Evolutionary conservation across 2,329 filamentous ascomycete genomes (phyloP).

Genomic region (Leptosphaerulina australis): DNA sequence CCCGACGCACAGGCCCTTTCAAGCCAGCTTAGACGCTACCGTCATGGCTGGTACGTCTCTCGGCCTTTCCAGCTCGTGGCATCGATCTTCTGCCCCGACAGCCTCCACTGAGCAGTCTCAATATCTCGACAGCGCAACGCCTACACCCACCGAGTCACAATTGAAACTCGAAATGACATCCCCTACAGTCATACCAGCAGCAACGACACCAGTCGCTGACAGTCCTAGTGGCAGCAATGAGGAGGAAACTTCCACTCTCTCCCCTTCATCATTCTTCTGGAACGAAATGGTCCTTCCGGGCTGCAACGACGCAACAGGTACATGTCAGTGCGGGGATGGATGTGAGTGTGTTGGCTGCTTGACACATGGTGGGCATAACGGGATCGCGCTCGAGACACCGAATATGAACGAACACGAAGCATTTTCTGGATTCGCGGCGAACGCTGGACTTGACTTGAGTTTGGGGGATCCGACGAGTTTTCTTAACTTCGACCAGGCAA

Average conservation of each 20-base stretch:
- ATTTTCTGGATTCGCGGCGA: slow-evolving; percentile 24
- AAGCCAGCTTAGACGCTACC: slow-evolving; percentile 27
- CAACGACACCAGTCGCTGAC: slow-evolving; percentile 27
- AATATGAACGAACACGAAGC: slow-evolving; percentile 20
- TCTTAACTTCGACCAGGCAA: slow-evolving; percentile 16
- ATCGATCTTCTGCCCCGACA: slow-evolving; percentile 24
- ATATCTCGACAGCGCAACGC: slow-evolving; percentile 20
- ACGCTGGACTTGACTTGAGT: slow-evolving; percentile 14
- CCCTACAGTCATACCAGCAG: slow-evolving; percentile 23
- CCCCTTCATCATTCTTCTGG: slow-evolving; percentile 48
- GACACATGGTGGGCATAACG: slow-evolving; percentile 58
- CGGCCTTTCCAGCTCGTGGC: slow-evolving; percentile 31
- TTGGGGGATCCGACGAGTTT: slow-evolving; percentile 21
- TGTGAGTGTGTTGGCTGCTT: slow-evolving; percentile 61
- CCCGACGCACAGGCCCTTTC: slow-evolving; percentile 30
- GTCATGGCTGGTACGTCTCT: slow-evolving; percentile 26
- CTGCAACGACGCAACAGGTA: slow-evolving; percentile 57
- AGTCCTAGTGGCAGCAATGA: slow-evolving; percentile 41
- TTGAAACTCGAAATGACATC: slow-evolving; percentile 12
- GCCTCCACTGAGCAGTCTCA: slow-evolving; percentile 22
- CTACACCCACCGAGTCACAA: slow-evolving; percentile 18
- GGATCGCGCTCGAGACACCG: slow-evolving; percentile 44
- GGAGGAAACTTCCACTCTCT: slow-evolving; percentile 44
- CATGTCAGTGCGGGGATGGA: slow-evolving; percentile 59
- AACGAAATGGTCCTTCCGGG: slow-evolving; percentile 46